Evolutionary conservation across 2,329 filamentous ascomycete species (phyloP), one percentile per base, ranked within the genome.

Genomic region (Leptographium radiaticola): DNA sequence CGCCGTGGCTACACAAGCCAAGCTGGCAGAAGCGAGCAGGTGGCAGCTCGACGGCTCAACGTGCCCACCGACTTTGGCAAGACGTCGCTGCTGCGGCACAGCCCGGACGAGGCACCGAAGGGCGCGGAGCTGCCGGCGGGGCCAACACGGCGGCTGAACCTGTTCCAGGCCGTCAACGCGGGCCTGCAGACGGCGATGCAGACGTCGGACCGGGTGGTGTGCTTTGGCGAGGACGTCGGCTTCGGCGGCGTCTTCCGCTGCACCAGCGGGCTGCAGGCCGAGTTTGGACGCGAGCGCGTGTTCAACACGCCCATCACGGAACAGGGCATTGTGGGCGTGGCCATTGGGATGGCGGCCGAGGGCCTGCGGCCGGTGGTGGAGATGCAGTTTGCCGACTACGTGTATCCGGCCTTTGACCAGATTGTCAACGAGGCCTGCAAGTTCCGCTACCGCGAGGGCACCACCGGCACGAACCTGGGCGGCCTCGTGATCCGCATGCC

Each of bases 201-300:
- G 15, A 80, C 84, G 40, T 90, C 96, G 62, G 88, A 95, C 59
- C 83, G 84, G 20, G 89, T 95, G 25, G 73, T 97, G 55, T 77
- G 98, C 11, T 98, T 98, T 63, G 93, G 93, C 44, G 93, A 98
- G 69, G 93, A 98, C 65, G 89, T 98, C 9, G 88, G 93, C 16
- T 98, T 98, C 55, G 93, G 93, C 44, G 93, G 93, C 53, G 93
- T 98, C 16, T 98, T 98, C 65, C 80, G 93, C 54, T 96, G 89
- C 70, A 91, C 88, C 36, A 91, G 93, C 81, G 88, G 90, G 62
- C 76, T 98, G 16, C 83, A 89, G 38, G 86, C 89, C 58, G 88
- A 88, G 54, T 95, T 93, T 66, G 93, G 93, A 9, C 77, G 81
- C 2, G 86, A 93, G 55, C 78, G 93, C 55, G 90, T 98, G 39